Evolutionary conservation across 2,329 filamentous ascomycete genomes (phyloP).

Genomic region (Pseudocercospora pini-densiflorae): DNA sequence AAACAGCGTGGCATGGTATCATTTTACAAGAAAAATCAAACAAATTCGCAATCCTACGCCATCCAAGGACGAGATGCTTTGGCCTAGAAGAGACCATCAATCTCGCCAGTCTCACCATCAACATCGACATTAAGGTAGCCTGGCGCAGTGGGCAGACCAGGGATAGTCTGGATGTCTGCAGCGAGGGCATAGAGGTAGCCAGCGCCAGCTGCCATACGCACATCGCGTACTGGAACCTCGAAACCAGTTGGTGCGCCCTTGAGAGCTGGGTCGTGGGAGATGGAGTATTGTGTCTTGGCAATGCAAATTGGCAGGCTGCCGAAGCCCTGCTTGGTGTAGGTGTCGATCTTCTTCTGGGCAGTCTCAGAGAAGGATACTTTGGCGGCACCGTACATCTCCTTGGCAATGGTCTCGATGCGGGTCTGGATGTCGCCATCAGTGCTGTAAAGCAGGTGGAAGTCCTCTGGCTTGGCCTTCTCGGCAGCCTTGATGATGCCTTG

Average conservation of each 20-base stretch:
- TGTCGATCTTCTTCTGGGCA: slow-evolving; percentile 95
- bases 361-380: slow-evolving; percentile 91
- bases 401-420: slow-evolving; percentile 87
- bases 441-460: slow-evolving; percentile 86
- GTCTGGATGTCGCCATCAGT: slow-evolving; percentile 80
- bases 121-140: slow-evolving; percentile 94
- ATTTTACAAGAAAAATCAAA: slow-evolving; percentile 3
- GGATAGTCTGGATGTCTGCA: slow-evolving; percentile 98
- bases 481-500: slow-evolving; percentile 83
- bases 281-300: slow-evolving; percentile 97
- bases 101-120: slow-evolving; percentile 56
- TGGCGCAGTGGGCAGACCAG: slow-evolving; percentile 90
- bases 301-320: slow-evolving; percentile 93
- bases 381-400: slow-evolving; percentile 91
- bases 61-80: too few relatives aligned
- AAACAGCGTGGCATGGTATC: slow-evolving; percentile 23
- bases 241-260: slow-evolving; percentile 97
- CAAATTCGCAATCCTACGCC: too few relatives aligned
- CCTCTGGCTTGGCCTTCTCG: slow-evolving; percentile 73
- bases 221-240: slow-evolving; percentile 91
- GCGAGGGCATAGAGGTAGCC: slow-evolving; percentile 95
- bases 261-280: slow-evolving; percentile 88
- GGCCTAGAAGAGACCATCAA: slow-evolving; percentile 77
- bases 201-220: slow-evolving; percentile 89
- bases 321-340: slow-evolving; percentile 89